Percentiles rank a stretch among this genome's conserved stretches.
Evolutionary conservation across 495 filamentous ascomycete species (phyloP).

Genomic region (Saxispiralis lemnorum): DNA sequence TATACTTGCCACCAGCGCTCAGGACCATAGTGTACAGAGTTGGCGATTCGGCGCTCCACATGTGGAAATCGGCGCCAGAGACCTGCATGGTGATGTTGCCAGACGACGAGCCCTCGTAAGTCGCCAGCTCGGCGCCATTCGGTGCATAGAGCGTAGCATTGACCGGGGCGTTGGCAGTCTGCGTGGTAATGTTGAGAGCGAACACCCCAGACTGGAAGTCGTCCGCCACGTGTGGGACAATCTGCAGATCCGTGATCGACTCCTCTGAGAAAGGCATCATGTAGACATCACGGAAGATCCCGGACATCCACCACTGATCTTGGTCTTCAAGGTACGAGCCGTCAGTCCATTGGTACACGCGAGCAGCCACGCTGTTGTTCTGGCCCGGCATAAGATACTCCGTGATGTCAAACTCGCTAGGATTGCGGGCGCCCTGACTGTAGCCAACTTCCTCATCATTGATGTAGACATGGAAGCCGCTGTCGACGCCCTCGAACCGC

Average conservation of each 20-base stretch:
- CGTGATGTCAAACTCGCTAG: slow-evolving; percentile 13
- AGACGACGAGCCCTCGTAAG: no score
- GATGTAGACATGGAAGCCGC: slow-evolving; percentile 9
- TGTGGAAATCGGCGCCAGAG: slow-evolving; percentile 28
- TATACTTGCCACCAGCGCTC: slow-evolving; percentile 4
- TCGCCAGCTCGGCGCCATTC: no score
- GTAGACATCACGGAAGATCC: slow-evolving; percentile 52
- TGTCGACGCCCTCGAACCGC: slow-evolving; percentile 12
- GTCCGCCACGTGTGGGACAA: slow-evolving; percentile 1
- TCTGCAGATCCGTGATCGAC: slow-evolving; percentile 23
- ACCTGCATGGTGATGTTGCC: background rate
- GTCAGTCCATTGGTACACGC: slow-evolving; percentile 11
- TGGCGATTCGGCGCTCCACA: slow-evolving; percentile 54
- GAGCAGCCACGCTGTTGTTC: slow-evolving; percentile 4
- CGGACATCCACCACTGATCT: slow-evolving; percentile 38
- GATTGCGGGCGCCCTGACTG: slow-evolving; percentile 8
- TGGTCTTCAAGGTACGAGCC: slow-evolving; percentile 31
- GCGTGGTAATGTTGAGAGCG: background rate
- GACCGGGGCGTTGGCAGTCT: background rate
- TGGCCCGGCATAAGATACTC: background rate
- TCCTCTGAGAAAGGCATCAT: slow-evolving; percentile 38
- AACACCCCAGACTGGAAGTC: slow-evolving; percentile 3
- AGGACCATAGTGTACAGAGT: slow-evolving; percentile 34
- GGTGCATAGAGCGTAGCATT: background rate
- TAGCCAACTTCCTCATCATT: slow-evolving; percentile 10